These are phyloP conservation scores for Psilocybe cubensis DNA, from an alignment of 768 basidiomycete species.

Conservation along the genomic window DNA sequence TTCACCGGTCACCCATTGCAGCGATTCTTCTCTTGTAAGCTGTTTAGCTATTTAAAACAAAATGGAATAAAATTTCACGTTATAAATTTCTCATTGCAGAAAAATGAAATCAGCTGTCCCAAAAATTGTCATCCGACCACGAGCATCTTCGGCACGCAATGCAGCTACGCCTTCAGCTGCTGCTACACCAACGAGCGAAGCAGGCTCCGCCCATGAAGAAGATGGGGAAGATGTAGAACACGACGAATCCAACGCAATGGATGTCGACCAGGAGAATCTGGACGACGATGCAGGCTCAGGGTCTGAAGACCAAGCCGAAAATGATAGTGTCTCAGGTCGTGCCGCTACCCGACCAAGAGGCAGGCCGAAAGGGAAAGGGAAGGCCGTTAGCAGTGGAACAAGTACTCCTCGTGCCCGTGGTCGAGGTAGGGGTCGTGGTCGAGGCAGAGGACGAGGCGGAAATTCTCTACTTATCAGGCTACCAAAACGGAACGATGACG, in stretches of 20 bases:
- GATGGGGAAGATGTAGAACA: constrained; percentile 32
- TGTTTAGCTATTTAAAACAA: neutral
- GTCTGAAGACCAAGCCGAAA: constrained; percentile 37
- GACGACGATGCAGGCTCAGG: constrained; percentile 37
- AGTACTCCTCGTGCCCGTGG: constrained; percentile 30
- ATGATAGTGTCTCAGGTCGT: constrained; percentile 28
- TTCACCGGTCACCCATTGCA: too few relatives aligned
- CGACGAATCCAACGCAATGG: constrained; percentile 37
- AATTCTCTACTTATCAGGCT: constrained; percentile 26
- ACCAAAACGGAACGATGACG: constrained; percentile 40
- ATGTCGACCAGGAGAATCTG: constrained; percentile 39
- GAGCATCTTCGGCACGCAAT: constrained; percentile 28
- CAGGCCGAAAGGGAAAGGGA: constrained; percentile 42
- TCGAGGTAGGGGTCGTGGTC: constrained; percentile 39
- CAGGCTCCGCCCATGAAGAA: constrained; percentile 29
- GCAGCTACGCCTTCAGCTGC: constrained; percentile 23
- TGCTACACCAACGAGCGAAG: constrained; percentile 23
- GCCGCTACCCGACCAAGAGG: constrained; percentile 42
- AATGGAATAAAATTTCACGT: neutral
- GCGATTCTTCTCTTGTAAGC: neutral
- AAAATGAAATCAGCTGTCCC: constrained; percentile 29
- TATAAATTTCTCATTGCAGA: neutral
- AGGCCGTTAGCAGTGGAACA: constrained; percentile 17
- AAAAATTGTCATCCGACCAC: constrained; percentile 56
- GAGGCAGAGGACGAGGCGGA: constrained; percentile 40